Percentiles rank a stretch among this genome's conserved stretches.
These are phyloP conservation scores for Starmerella vitae DNA, from an alignment of 805 yeast species.

Conservation along the genomic window DNA sequence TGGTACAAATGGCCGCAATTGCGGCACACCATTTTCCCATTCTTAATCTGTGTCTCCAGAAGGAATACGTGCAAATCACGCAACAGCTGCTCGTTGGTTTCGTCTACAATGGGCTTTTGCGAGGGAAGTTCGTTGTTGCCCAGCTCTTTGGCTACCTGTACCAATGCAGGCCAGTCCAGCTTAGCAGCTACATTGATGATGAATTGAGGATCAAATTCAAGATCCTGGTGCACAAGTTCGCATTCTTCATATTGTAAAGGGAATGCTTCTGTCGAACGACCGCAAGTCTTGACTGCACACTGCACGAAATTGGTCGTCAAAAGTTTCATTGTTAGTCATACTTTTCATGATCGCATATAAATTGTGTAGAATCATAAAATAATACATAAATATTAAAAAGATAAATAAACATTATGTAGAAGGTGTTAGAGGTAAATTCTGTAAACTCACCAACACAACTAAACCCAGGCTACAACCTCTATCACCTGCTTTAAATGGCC, in stretches of 20 bases:
- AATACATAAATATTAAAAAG: no score
- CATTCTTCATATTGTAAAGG: constrained; percentile 64
- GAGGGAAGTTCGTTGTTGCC: constrained; percentile 41
- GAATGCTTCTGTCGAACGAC: constrained; percentile 56
- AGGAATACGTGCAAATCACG: constrained; percentile 65
- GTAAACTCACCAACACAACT: no score
- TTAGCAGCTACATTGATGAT: constrained; percentile 61
- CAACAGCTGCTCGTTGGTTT: constrained; percentile 38
- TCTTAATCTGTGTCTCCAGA: constrained; percentile 71
- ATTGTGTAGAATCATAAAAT: no score
- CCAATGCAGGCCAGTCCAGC: constrained; percentile 77
- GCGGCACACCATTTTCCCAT: constrained; percentile 80
- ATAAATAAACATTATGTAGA: no score
- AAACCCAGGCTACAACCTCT: no score
- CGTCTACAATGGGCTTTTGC: constrained; percentile 27
- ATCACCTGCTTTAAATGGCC: no score
- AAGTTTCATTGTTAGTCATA: constrained; percentile 85
- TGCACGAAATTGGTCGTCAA: constrained; percentile 92
- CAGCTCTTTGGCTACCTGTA: constrained; percentile 59
- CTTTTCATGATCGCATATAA: no score
- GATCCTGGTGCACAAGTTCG: constrained; percentile 57
- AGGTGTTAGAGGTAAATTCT: no score
- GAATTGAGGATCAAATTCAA: constrained; percentile 73
- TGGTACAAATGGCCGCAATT: constrained; percentile 79
- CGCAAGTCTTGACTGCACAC: constrained; percentile 79